Base-by-base conservation (phyloP, 2,329 filamentous ascomycete genomes). In the Coniochaeta ligniaria region DNA sequence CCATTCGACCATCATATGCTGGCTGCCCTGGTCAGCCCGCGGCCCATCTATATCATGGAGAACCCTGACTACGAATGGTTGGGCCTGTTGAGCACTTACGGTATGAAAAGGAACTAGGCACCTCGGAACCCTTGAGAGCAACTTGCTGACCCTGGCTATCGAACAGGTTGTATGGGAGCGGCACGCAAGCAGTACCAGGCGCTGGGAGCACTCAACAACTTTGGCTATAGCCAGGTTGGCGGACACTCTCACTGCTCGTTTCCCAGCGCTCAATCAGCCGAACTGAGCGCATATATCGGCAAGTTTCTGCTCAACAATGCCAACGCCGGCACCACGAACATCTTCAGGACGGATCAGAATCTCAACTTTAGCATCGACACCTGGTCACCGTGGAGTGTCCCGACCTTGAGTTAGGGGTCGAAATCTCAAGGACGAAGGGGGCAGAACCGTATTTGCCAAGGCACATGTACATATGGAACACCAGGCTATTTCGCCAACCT, bases 1-100 rank as follows among this genome's bases (percentile, higher is more conserved):
- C 78, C 81, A 4, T 75, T 79, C 60, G 80, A 83, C 66, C 80
- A 83, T 68, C 81, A 83, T 68, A 71, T 79, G 71, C 73, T 83
- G 12, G 80, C 80, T 33, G 80, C 73, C 20, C 70, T 83, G 36
- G 74, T 83, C 31, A 78, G 79, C 5, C 81, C 81, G 17, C 73
- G 80, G 28, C 75, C 78, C 14, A 67, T 83, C 14, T 74, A 80
- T 57, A 72, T 80, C 28, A 80, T 82, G 61, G 80, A 83, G 68
- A 83, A 83, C 64, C 75, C 77, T 45, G 71, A 73, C 60, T 70
- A 73, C 63, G 78, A 82, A 65, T 83, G 80, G 80, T 74, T 83
- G 35, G 79, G 80, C 11, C 75, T 75, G 4, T 72, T 76, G 38
- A 75, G 74, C 55, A 80, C 77, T 1, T 80, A 76, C 61, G 79